Conservation (phyloP, 2,329 filamentous ascomycete genomes). For the Magnaporthiopsis rhizophila region DNA sequence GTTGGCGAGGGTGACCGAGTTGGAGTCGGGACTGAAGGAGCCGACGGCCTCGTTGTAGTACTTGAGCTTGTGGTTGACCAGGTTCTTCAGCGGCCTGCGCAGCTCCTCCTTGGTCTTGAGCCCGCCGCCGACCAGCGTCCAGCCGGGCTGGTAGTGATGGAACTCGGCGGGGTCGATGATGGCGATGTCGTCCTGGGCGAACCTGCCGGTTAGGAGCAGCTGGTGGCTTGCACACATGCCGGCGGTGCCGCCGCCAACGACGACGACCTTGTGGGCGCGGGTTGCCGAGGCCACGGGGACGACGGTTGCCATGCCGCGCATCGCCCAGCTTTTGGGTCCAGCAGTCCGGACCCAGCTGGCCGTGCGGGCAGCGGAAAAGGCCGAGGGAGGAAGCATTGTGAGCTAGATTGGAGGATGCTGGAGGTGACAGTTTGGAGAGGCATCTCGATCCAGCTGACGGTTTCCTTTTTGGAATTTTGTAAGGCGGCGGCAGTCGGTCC, state of each 20-base stretch:
- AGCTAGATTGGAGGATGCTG: not conserved
- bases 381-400: not conserved
- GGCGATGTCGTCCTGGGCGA: constrained; percentile 52
- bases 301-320: constrained; percentile 1
- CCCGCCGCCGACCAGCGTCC: constrained; percentile 61
- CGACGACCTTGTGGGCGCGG: constrained; percentile 53
- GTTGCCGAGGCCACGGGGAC: constrained; percentile 10
- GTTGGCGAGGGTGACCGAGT: constrained; percentile 44
- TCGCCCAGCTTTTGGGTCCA: not conserved
- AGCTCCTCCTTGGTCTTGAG: constrained; percentile 55
- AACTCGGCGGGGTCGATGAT: constrained; percentile 53
- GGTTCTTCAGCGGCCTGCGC: constrained; percentile 36
- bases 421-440: not conserved
- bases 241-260: constrained; percentile 59
- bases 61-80: constrained; percentile 53
- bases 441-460: too few species aligned
- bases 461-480: not conserved
- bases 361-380: not conserved
- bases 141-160: constrained; percentile 63
- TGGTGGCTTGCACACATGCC: constrained; percentile 61
- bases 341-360: not conserved
- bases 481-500: not conserved
- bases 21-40: constrained; percentile 46
- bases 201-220: constrained; percentile 51
- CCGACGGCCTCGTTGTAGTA: constrained; percentile 47